Evolutionary conservation across 345 rosid genomes (phyloP).

Genomic region (Gossypium longicalyx): DNA sequence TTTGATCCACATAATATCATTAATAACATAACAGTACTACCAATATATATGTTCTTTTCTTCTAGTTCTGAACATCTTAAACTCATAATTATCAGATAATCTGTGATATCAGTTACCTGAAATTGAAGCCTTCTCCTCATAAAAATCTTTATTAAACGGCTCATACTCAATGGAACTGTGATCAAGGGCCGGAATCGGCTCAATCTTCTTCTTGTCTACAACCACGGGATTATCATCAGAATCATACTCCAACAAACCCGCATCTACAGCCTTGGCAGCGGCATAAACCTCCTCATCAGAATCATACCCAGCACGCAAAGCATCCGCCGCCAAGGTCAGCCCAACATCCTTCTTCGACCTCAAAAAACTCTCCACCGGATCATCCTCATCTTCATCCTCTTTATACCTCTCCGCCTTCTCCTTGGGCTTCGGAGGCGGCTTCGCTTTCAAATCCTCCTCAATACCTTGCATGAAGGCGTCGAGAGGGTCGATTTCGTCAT

Average conservation of each 20-base stretch:
- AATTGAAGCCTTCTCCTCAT: constrained; percentile 71
- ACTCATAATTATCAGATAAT: background rate
- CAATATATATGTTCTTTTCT: background rate
- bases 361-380: constrained; percentile 81
- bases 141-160: constrained; percentile 76
- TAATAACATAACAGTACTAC: background rate
- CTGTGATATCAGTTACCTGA: constrained; percentile 37
- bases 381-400: constrained; percentile 82
- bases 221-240: constrained; percentile 91
- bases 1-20: background rate
- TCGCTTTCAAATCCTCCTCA: constrained; percentile 79
- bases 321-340: constrained; percentile 82
- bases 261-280: constrained; percentile 91
- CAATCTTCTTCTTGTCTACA: constrained; percentile 75
- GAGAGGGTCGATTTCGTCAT: constrained; percentile 80
- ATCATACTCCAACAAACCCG: constrained; percentile 87
- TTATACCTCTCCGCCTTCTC: constrained; percentile 68
- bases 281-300: constrained; percentile 98
- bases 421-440: constrained; percentile 66
- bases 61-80: background rate
- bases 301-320: constrained; percentile 76
- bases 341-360: constrained; percentile 89
- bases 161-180: constrained; percentile 83
- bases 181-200: constrained; percentile 80
- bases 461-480: constrained; percentile 98